Conservation (phyloP, 139 green algal species). For the Astrephomene gubernaculifera region DNA sequence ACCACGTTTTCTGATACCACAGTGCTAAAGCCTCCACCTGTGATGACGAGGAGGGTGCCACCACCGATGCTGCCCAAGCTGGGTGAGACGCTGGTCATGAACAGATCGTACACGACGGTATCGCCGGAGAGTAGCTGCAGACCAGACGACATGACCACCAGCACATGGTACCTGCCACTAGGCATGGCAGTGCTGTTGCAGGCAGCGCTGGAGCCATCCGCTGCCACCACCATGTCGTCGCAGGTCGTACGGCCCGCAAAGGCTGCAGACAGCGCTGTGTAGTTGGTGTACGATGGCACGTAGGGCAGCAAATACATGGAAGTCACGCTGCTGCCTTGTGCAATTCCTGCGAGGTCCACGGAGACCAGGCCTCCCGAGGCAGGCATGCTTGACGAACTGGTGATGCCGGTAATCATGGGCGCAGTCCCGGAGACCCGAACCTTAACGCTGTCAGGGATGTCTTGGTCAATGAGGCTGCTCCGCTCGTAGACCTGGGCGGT, state of each 20-base stretch:
- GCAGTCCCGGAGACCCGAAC: background rate
- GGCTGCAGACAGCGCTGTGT: background rate
- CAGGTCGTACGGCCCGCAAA: background rate
- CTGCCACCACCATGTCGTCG: background rate
- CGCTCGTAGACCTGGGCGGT: slow-evolving; percentile 7
- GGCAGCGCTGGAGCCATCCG: background rate
- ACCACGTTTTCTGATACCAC: slow-evolving; percentile 18
- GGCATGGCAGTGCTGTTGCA: background rate
- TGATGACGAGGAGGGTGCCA: slow-evolving; percentile 42
- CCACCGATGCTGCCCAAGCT: slow-evolving; percentile 48
- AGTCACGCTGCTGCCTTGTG: background rate
- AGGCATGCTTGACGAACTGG: slow-evolving; percentile 3
- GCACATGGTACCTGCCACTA: slow-evolving; percentile 33
- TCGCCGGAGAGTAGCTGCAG: slow-evolving; percentile 12
- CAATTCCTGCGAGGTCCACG: background rate
- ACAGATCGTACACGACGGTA: slow-evolving; percentile 17
- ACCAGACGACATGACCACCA: slow-evolving; percentile 18
- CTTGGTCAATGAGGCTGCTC: background rate
- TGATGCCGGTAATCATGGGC: background rate
- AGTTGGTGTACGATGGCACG: background rate
- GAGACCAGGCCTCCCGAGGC: slow-evolving; percentile 23
- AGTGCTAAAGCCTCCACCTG: slow-evolving; percentile 47
- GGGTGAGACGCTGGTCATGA: slow-evolving; percentile 30
- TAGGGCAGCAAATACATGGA: background rate
- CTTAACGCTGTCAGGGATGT: background rate